phyloP scores from a whole-genome alignment of 768 basidiomycete genomes.

The Mycena latifolia region DNA sequence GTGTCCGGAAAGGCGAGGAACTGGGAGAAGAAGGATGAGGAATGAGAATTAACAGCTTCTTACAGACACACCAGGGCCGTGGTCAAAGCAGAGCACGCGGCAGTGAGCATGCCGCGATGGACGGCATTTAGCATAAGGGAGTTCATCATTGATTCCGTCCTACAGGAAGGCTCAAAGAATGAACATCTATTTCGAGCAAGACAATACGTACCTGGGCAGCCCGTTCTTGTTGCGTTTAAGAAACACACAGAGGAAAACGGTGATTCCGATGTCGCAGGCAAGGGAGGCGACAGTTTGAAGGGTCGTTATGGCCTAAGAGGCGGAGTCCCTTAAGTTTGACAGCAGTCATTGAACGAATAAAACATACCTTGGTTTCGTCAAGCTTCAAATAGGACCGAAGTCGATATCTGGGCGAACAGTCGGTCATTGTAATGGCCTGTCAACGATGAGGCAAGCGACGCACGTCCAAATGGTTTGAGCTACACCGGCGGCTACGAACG shows the following conservation, averaged over 20 bases:
- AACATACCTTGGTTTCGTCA: slow-evolving; percentile 24
- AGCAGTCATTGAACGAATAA: background rate
- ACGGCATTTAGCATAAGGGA: slow-evolving; percentile 29
- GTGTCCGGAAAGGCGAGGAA: no score
- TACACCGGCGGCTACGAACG: slow-evolving; percentile 21
- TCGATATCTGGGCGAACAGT: slow-evolving; percentile 16
- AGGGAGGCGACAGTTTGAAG: slow-evolving; percentile 30
- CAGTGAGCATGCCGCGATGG: slow-evolving; percentile 31
- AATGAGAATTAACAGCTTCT: no score
- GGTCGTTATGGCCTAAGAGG: slow-evolving; percentile 20
- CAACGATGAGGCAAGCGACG: background rate
- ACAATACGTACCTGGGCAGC: slow-evolving; percentile 14
- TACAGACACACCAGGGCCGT: slow-evolving; percentile 31
- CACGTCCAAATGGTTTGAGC: slow-evolving; percentile 24
- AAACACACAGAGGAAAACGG: slow-evolving; percentile 25
- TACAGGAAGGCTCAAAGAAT: background rate
- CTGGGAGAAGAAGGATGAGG: no score
- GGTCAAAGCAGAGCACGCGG: slow-evolving; percentile 11
- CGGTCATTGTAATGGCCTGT: no score
- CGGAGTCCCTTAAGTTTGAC: background rate
- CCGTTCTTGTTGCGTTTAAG: slow-evolving; percentile 16
- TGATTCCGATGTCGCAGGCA: slow-evolving; percentile 28
- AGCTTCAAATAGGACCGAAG: slow-evolving; percentile 23
- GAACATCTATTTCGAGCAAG: no score
- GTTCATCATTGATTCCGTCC: slow-evolving; percentile 25